Conservation (phyloP, 2,329 filamentous ascomycete species). For the Epichloe bromicola region DNA sequence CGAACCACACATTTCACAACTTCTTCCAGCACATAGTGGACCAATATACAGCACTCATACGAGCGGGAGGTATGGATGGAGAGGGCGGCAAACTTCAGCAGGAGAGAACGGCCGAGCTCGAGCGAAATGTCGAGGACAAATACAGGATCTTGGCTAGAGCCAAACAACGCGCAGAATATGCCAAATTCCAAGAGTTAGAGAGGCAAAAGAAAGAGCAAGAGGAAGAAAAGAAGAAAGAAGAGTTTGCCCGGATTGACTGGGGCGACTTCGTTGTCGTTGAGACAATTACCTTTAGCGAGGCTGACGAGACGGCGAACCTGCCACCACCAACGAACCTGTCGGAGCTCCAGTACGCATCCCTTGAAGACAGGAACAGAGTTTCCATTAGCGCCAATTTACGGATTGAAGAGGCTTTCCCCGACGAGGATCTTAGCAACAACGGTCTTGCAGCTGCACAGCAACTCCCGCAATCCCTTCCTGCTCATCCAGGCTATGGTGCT, state of each 20-base stretch:
- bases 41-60: constrained; percentile 75
- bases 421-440: constrained; percentile 42
- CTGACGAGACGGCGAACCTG: constrained; percentile 73
- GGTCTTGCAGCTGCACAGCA: constrained; percentile 27
- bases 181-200: constrained; percentile 71
- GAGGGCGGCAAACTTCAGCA: constrained; percentile 56
- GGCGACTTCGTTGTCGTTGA: constrained; percentile 94
- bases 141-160: constrained; percentile 69
- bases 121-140: constrained; percentile 64
- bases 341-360: constrained; percentile 83
- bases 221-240: constrained; percentile 63
- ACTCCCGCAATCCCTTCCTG: constrained; percentile 29
- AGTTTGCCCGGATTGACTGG: constrained; percentile 88
- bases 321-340: constrained; percentile 81
- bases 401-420: constrained; percentile 91
- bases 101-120: constrained; percentile 58
- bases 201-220: constrained; percentile 83
- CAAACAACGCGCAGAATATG: constrained; percentile 76
- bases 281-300: constrained; percentile 82
- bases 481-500: constrained; percentile 29
- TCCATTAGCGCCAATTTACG: constrained; percentile 71
- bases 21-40: constrained; percentile 90
- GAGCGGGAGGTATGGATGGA: constrained; percentile 53
- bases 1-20: constrained; percentile 90
- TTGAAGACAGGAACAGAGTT: constrained; percentile 88